phyloP scores from a whole-genome alignment of 2,329 filamentous ascomycete species.

The Magnaporthiopsis rhizophila region DNA sequence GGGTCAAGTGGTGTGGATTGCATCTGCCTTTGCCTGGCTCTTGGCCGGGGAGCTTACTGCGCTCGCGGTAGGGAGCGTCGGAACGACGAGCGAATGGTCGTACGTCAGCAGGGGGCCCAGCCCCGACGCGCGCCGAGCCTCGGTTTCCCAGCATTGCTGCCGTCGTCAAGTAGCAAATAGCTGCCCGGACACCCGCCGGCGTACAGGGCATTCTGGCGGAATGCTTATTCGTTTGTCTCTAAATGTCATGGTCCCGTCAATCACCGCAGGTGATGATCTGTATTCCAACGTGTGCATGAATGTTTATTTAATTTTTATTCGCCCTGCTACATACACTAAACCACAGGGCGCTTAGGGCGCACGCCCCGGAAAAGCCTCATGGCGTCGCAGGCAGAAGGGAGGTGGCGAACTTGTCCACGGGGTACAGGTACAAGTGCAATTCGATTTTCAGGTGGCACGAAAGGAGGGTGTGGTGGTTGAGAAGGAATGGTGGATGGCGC shows the following conservation, averaged over 20 bases:
- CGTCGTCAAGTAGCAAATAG: no score
- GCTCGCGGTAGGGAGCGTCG: neutral
- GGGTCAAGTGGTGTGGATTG: neutral
- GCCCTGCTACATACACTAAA: no score
- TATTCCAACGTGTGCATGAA: neutral
- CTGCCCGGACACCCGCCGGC: no score
- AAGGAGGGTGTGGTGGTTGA: neutral
- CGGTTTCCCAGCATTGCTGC: neutral
- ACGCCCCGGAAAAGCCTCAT: neutral
- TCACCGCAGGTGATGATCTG: neutral
- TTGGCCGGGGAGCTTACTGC: neutral
- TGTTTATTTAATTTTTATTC: neutral
- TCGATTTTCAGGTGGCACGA: neutral
- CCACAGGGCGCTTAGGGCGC: neutral
- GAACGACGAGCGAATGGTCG: neutral
- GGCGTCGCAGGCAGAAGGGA: neutral
- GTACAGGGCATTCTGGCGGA: no score
- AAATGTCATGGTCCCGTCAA: neutral
- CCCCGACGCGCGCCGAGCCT: neutral
- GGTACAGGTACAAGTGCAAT: neutral
- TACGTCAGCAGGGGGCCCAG: neutral
- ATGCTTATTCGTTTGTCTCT: no score
- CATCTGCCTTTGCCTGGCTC: neutral
- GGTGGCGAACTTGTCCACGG: neutral
- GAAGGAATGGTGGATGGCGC: neutral